Percentiles rank a stretch among this genome's conserved stretches.
Conservation (phyloP, 2,329 filamentous ascomycete species). For the Elsinoe ampelina region DNA sequence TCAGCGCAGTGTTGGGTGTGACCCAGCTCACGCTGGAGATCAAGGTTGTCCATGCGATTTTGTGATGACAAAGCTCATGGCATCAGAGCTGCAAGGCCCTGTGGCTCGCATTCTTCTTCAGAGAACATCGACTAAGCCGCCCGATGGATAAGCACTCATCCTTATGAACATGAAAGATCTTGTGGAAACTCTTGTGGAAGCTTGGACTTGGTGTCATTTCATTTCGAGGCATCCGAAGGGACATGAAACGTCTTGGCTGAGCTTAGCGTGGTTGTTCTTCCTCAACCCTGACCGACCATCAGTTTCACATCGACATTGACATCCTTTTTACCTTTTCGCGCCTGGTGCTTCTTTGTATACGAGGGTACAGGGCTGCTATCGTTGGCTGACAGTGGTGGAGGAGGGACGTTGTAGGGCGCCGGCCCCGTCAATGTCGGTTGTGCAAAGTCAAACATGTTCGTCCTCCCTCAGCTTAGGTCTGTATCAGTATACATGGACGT, state of each 20-base stretch:
- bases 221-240: not conserved
- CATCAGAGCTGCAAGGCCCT: no score
- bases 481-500: not conserved
- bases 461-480: not conserved
- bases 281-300: not conserved
- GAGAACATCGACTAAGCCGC: no score
- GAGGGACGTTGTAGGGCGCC: not conserved
- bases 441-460: not conserved
- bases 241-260: conserved; percentile 4
- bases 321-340: no score
- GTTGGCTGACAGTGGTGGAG: not conserved
- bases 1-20: no score
- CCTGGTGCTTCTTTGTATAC: no score
- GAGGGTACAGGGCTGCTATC: not conserved
- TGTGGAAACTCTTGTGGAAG: no score
- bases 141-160: no score
- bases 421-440: not conserved
- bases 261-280: not conserved
- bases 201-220: not conserved
- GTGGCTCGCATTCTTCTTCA: no score
- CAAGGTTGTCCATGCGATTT: no score
- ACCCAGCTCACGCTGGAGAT: no score
- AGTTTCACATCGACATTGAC: not conserved
- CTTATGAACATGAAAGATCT: no score
- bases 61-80: no score